phyloP scores from a whole-genome alignment of 768 basidiomycete species.

The Trametes cubensis region DNA sequence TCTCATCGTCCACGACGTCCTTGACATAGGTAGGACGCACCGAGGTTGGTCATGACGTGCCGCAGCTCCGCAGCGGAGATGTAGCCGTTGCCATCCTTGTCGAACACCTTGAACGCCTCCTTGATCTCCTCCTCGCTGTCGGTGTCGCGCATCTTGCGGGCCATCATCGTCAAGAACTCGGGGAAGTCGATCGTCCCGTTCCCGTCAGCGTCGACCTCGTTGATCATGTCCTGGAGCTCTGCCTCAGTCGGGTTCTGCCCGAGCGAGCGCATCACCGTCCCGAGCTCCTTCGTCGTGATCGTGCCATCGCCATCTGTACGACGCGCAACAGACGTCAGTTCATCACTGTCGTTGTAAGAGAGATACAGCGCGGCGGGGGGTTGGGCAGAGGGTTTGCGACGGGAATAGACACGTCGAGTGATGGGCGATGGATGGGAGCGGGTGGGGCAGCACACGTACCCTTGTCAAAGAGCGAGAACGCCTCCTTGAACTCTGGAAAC shows the following conservation, averaged over 20 bases:
- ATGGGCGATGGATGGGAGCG: constrained; percentile 12
- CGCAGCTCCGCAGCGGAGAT: constrained; percentile 86
- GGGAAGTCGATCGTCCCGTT: constrained; percentile 84
- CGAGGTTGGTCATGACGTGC: constrained; percentile 90
- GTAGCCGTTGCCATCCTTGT: constrained; percentile 92
- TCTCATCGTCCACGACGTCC: neutral
- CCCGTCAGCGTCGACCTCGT: constrained; percentile 88
- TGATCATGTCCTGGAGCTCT: constrained; percentile 94
- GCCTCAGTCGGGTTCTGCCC: constrained; percentile 93
- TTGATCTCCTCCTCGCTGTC: constrained; percentile 94
- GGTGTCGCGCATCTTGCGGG: constrained; percentile 87
- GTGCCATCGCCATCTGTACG: constrained; percentile 85
- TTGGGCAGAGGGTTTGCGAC: constrained; percentile 5
- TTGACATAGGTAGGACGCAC: constrained; percentile 44
- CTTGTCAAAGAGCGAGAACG: constrained; percentile 97
- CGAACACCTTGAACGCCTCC: constrained; percentile 97
- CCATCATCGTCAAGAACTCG: constrained; percentile 85
- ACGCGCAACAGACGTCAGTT: neutral
- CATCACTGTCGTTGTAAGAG: neutral
- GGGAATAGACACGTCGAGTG: constrained; percentile 1
- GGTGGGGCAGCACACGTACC: constrained; percentile 48
- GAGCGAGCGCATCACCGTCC: constrained; percentile 90
- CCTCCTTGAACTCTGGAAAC: constrained; percentile 93
- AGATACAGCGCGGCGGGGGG: neutral
- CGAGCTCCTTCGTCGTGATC: constrained; percentile 88